phyloP scores from a whole-genome alignment of 768 basidiomycete genomes.

The Suillus cothurnatus region DNA sequence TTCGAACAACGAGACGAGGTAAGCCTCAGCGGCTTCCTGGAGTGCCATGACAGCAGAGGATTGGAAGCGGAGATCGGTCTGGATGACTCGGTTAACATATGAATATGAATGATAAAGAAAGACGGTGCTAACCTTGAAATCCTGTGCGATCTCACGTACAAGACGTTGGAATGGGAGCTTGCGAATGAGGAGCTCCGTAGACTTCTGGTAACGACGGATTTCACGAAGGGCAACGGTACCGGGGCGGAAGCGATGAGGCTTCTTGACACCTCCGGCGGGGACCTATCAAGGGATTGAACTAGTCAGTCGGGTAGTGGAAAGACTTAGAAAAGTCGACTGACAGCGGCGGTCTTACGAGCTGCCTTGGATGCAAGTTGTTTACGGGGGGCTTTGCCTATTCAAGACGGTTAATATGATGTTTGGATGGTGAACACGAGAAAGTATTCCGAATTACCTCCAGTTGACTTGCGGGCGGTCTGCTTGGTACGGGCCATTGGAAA shows the following conservation, averaged over 20 bases:
- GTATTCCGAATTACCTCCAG: slow-evolving; percentile 57
- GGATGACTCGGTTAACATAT: neutral
- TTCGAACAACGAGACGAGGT: slow-evolving; percentile 74
- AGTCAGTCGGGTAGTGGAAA: neutral
- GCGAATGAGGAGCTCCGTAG: slow-evolving; percentile 63
- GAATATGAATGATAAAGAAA: neutral
- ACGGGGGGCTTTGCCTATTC: slow-evolving; percentile 57
- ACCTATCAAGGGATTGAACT: slow-evolving; percentile 32
- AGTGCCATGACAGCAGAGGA: slow-evolving; percentile 70
- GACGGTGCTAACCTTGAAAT: slow-evolving; percentile 59
- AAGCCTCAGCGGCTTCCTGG: slow-evolving; percentile 68
- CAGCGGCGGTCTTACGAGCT: slow-evolving; percentile 58
- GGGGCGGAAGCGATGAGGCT: slow-evolving; percentile 80
- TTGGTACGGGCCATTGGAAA: slow-evolving; percentile 68
- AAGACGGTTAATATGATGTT: slow-evolving; percentile 6
- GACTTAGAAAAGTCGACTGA: slow-evolving; percentile 25
- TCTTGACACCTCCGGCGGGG: slow-evolving; percentile 72
- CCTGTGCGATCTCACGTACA: slow-evolving; percentile 80
- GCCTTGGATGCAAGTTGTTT: slow-evolving; percentile 64
- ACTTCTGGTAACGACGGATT: slow-evolving; percentile 67
- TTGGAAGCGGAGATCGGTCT: slow-evolving; percentile 80
- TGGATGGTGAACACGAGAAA: neutral
- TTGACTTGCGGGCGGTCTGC: slow-evolving; percentile 84
- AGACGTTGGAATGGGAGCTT: slow-evolving; percentile 73
- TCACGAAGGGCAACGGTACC: slow-evolving; percentile 80